phyloP scores from a whole-genome alignment of 148 eudicot species.

The Vaccinium myrtillus region DNA sequence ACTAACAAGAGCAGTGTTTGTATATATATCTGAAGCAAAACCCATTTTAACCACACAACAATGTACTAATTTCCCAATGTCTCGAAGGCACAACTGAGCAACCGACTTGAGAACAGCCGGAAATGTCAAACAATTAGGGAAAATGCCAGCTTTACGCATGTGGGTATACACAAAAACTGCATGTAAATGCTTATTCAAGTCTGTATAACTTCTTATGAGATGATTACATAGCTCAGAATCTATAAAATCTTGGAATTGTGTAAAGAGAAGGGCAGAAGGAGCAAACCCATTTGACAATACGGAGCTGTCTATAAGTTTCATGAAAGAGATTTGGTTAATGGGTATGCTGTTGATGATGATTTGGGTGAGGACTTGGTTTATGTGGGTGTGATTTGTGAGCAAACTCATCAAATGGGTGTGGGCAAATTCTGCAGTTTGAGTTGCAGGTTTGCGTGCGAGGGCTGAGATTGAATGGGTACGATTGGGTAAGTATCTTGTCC shows the following conservation, averaged over 20 bases:
- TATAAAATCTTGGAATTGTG: conserved; percentile 2
- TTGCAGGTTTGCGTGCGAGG: not conserved
- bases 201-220: not conserved
- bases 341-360: not conserved
- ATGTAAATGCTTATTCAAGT: conserved; percentile 1
- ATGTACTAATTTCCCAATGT: not conserved
- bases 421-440: not conserved
- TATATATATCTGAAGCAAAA: not conserved
- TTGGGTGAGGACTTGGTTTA: conserved; percentile 1
- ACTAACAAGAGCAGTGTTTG: conserved; percentile 3
- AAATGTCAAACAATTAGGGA: not conserved
- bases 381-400: not conserved
- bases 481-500: not conserved
- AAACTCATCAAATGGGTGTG: not conserved
- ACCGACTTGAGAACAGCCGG: conserved; percentile 12
- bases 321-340: conserved; percentile 8
- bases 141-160: not conserved
- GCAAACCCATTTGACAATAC: conserved; percentile 1
- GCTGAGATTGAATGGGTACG: not conserved
- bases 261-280: conserved; percentile 11
- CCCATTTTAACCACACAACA: conserved; percentile 7
- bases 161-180: conserved; percentile 11
- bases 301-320: not conserved
- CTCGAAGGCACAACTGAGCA: conserved; percentile 7
- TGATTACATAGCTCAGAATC: not conserved